phyloP scores from a whole-genome alignment of 805 yeast genomes.

The Yarrowia deformans region DNA sequence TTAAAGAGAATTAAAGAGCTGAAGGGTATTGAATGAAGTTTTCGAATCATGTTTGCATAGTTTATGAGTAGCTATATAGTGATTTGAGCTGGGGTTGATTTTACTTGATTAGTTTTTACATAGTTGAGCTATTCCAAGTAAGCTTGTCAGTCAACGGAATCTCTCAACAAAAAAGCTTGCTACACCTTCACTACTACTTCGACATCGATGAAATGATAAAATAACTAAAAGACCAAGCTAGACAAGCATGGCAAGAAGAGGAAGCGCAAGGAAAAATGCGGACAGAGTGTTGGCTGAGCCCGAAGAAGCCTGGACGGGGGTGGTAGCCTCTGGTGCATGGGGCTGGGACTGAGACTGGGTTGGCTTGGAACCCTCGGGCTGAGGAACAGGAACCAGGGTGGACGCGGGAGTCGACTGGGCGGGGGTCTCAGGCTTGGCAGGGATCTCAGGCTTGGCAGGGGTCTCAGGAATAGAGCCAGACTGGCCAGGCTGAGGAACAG shows the following conservation, averaged over 20 bases:
- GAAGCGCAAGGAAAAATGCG: background rate
- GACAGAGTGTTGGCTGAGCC: slow-evolving; percentile 24
- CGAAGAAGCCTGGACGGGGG: slow-evolving; percentile 23
- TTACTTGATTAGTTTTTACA: too few species aligned
- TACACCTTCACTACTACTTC: background rate
- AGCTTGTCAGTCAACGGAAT: too few species aligned
- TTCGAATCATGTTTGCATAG: too few species aligned
- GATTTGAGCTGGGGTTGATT: too few species aligned
- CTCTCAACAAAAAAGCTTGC: too few species aligned
- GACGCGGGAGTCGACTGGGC: slow-evolving; percentile 11
- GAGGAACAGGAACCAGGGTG: slow-evolving; percentile 14
- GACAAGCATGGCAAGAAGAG: slow-evolving; percentile 26
- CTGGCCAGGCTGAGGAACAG: background rate
- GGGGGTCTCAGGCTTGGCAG: slow-evolving; percentile 13
- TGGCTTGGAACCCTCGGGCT: slow-evolving; percentile 9
- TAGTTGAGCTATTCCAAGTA: too few species aligned
- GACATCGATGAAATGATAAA: background rate
- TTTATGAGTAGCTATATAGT: too few species aligned
- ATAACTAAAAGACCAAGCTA: background rate
- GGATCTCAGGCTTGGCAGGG: slow-evolving; percentile 7
- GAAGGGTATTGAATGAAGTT: too few species aligned
- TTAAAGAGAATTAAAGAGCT: too few species aligned
- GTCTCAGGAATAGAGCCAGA: background rate
- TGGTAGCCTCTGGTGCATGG: slow-evolving; percentile 3
- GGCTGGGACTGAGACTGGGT: slow-evolving; percentile 20